Percentiles rank a stretch among this genome's conserved stretches.
Evolutionary conservation across 495 filamentous ascomycete genomes (phyloP).

Genomic region (Aspergillus nidulans): DNA sequence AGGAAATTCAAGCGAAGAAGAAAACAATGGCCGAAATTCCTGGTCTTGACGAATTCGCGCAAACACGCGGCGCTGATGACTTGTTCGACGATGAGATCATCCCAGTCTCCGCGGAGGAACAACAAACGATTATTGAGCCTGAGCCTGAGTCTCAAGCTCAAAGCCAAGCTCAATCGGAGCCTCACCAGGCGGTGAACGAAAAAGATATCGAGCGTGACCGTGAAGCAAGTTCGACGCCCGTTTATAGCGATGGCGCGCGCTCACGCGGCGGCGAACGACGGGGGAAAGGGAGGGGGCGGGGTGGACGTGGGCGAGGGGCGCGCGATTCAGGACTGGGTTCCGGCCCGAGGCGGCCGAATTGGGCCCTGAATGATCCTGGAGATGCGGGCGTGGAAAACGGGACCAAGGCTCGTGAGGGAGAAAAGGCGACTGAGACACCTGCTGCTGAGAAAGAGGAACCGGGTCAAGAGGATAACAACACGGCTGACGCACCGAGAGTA

Average conservation of each 20-base stretch:
- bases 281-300: slow-evolving; percentile 34
- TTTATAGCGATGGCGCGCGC: slow-evolving; percentile 22
- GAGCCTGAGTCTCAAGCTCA: not conserved
- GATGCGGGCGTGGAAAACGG: slow-evolving; percentile 11
- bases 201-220: slow-evolving; percentile 17
- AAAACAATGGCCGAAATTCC: slow-evolving; percentile 24
- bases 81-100: slow-evolving; percentile 71
- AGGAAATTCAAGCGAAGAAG: not conserved
- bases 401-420: slow-evolving; percentile 14
- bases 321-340: slow-evolving; percentile 29
- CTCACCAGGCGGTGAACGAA: slow-evolving; percentile 10
- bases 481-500: slow-evolving; percentile 31
- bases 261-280: slow-evolving; percentile 34
- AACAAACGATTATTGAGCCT: slow-evolving; percentile 16
- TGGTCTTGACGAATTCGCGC: slow-evolving; percentile 52
- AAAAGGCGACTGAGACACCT: slow-evolving; percentile 9
- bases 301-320: slow-evolving; percentile 28
- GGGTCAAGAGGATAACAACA: slow-evolving; percentile 23
- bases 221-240: slow-evolving; percentile 6
- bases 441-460: slow-evolving; percentile 18
- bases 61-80: slow-evolving; percentile 63
- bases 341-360: slow-evolving; percentile 25
- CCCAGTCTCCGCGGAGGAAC: slow-evolving; percentile 45
- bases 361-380: slow-evolving; percentile 16
- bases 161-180: slow-evolving; percentile 17